phyloP scores from a whole-genome alignment of 1,284 basidiomycete species.

The Caloboletus firmus region DNA sequence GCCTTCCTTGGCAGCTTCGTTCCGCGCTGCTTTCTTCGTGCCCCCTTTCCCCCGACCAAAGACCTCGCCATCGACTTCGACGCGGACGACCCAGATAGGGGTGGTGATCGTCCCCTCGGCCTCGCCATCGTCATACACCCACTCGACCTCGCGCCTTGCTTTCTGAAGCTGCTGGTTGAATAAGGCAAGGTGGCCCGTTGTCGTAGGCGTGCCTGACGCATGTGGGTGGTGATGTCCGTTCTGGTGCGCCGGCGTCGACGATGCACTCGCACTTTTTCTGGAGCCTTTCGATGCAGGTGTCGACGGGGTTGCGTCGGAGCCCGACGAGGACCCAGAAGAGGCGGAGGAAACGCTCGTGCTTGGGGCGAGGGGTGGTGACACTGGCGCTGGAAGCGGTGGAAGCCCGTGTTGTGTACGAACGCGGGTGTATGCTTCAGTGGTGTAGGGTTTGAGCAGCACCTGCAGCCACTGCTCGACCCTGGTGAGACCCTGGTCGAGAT shows the following conservation, averaged over 20 bases:
- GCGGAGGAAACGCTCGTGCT: constrained; percentile 25
- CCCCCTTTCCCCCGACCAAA: constrained; percentile 62
- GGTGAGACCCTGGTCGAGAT: constrained; percentile 62
- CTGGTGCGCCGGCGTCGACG: constrained; percentile 7
- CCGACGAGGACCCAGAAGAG: constrained; percentile 2
- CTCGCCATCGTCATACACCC: constrained; percentile 57
- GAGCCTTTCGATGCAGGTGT: not conserved
- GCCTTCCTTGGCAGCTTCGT: constrained; percentile 65
- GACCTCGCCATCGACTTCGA: constrained; percentile 56
- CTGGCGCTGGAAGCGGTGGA: constrained; percentile 31
- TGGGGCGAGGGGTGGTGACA: constrained; percentile 17
- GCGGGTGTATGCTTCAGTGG: constrained; percentile 55
- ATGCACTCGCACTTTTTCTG: not conserved
- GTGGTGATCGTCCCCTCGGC: constrained; percentile 54
- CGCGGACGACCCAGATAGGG: constrained; percentile 68
- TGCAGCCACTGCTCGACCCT: constrained; percentile 57
- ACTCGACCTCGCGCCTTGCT: constrained; percentile 56
- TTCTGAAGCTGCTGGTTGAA: constrained; percentile 76
- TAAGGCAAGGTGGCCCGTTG: constrained; percentile 65
- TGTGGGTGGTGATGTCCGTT: constrained; percentile 21
- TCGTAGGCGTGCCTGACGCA: constrained; percentile 25
- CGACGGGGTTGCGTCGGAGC: not conserved
- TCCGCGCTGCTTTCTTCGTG: constrained; percentile 74
- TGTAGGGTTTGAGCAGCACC: constrained; percentile 61
- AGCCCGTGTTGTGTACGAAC: constrained; percentile 66